phyloP scores from a whole-genome alignment of 805 yeast genomes.

The Wickerhamomyces kurtzmanii region DNA sequence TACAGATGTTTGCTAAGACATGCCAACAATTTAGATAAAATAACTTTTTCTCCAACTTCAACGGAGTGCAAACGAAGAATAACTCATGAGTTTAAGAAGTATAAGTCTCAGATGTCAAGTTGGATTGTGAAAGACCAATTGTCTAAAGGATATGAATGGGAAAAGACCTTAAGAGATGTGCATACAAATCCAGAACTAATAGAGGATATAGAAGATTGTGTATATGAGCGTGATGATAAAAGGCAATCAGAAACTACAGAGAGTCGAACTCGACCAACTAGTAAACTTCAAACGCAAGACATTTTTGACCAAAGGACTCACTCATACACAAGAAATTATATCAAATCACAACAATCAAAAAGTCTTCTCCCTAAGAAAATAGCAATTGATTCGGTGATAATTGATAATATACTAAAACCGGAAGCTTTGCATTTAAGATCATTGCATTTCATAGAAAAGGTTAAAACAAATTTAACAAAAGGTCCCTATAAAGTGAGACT shows the following conservation, averaged over 20 bases:
- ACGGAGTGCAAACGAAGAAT: too few species aligned
- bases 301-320: too few species aligned
- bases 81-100: background rate
- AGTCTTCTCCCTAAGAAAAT: slow-evolving; percentile 12
- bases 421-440: slow-evolving; percentile 13
- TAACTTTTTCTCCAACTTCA: too few species aligned
- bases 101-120: background rate
- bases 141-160: background rate
- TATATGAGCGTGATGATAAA: too few species aligned
- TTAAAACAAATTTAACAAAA: slow-evolving; percentile 1
- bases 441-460: slow-evolving; percentile 3
- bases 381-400: slow-evolving; percentile 8
- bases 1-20: slow-evolving; percentile 21
- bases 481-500: slow-evolving; percentile 15
- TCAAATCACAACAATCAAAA: slow-evolving; percentile 1
- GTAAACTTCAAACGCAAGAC: too few species aligned
- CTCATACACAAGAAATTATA: too few species aligned
- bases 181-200: too few species aligned
- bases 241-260: too few species aligned
- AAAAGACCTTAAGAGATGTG: too few species aligned
- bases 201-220: too few species aligned
- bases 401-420: slow-evolving; percentile 7
- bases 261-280: too few species aligned
- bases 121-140: background rate
- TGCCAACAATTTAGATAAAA: slow-evolving; percentile 5